phyloP scores from a whole-genome alignment of 345 rosid genomes.

The Camelina neglecta region DNA sequence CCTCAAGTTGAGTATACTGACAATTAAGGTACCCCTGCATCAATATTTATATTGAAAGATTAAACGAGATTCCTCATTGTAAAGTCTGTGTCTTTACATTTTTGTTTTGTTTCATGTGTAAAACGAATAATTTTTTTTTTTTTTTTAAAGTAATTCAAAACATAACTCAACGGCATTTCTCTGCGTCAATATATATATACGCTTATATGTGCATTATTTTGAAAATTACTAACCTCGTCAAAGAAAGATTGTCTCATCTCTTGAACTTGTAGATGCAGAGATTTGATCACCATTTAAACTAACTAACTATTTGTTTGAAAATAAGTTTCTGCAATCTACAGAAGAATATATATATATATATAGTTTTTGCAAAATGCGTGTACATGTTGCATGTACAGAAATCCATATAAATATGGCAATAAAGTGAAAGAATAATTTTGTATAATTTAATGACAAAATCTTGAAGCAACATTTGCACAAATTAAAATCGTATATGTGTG shows the following conservation, averaged over 20 bases:
- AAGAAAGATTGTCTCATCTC: conserved; percentile 45
- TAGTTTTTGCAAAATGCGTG: neutral
- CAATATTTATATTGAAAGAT: conserved; percentile 3
- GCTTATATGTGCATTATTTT: neutral
- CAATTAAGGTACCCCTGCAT: conserved; percentile 34
- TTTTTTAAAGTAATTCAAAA: neutral
- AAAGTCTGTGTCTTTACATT: neutral
- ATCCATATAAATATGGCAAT: conserved; percentile 11
- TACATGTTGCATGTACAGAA: neutral
- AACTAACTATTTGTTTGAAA: neutral
- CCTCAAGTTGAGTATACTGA: conserved; percentile 40
- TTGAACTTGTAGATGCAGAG: conserved; percentile 27
- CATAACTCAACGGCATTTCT: neutral
- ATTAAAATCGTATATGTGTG: neutral
- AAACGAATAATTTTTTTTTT: neutral
- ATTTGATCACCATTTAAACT: conserved; percentile 26
- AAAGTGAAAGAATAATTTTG: conserved; percentile 24
- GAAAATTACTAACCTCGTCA: conserved; percentile 38
- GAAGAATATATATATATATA: neutral
- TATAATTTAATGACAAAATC: conserved; percentile 32
- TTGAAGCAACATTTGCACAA: conserved; percentile 24
- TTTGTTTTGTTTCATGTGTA: neutral
- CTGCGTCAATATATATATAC: neutral
- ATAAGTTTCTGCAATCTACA: neutral
- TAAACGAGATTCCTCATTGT: neutral